Evolutionary conservation across 768 basidiomycete genomes (phyloP), one percentile per base, ranked within the genome.

Genomic region (Rhodocollybia butyracea): DNA sequence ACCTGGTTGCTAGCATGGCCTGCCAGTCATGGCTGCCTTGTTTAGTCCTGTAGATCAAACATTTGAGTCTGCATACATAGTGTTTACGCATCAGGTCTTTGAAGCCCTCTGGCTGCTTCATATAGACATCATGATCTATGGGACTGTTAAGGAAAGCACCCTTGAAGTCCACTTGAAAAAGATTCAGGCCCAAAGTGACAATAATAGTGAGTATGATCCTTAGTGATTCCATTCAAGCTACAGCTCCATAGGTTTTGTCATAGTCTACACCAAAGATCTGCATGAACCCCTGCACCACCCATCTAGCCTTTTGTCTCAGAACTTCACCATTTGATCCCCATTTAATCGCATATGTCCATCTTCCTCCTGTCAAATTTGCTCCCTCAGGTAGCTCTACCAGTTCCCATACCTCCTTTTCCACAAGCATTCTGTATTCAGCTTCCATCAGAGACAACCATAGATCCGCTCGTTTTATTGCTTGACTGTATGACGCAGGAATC

Each of bases 261-360:
- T 62, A 76, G 57, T 74, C 71, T 10, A 71, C 42, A 3, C 75
- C 72, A n/a, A 61, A 62, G 5, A 60, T 46, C 60, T 78, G 76
- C 2, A 62, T 57, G 57, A 65, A 76, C 13, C 68, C 65, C 47
- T 65, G 62, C 8, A 57, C 61, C 6, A 68, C 63, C 15, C 66
- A 61, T 19, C 65, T 50, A 26, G 65, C 63, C 56, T n/a, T n/a
- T 79, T 79, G 64, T 70, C 68, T 19, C 61, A 43, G 19, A 54
- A 11, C 38, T 15, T 34, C 48, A 51, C n/a, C 38, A 39, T 39
- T 39, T 36, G 34, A 17, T 8, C 34, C 34, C 34, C 34, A 36
- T 17, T 36, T 36, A 36, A 36, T 36, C 17, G 34, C 34, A 17
- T 36, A 36, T 36, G 17, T 36, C 34, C 34, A 36, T 36, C 34